Conservation (phyloP, 2,329 filamentous ascomycete genomes). For the Penicillium psychrosexuale region DNA sequence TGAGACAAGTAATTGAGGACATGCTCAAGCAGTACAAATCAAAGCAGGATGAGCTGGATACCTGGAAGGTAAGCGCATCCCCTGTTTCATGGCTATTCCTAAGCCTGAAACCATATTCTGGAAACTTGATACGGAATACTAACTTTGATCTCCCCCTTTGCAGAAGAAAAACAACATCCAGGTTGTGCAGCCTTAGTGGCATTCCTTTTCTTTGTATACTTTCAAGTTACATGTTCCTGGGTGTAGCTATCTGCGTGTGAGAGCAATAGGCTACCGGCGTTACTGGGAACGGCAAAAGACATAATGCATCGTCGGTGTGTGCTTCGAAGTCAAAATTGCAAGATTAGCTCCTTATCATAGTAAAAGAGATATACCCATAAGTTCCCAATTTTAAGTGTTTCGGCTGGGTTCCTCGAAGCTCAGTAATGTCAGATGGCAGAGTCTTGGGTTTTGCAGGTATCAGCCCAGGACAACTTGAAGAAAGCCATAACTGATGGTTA, state of each 20-base stretch:
- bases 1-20: slow-evolving; percentile 92
- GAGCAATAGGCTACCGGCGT: slow-evolving; percentile 18
- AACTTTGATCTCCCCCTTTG: slow-evolving; percentile 9
- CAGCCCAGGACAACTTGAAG: not conserved
- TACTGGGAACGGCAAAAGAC: slow-evolving; percentile 19
- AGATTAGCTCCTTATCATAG: not conserved
- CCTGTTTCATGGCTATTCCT: not conserved
- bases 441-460: not conserved
- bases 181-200: slow-evolving; percentile 44
- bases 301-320: slow-evolving; percentile 20
- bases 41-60: slow-evolving; percentile 93
- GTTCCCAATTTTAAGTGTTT: not conserved
- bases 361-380: slow-evolving; percentile 2
- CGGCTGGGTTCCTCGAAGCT: not conserved
- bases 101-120: not conserved
- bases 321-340: slow-evolving; percentile 6
- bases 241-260: slow-evolving; percentile 1
- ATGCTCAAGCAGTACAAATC: slow-evolving; percentile 93
- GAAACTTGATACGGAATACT: not conserved
- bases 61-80: slow-evolving; percentile 78
- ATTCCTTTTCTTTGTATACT: slow-evolving; percentile 4
- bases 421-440: not conserved
- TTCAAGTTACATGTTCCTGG: slow-evolving; percentile 10
- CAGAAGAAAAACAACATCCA: slow-evolving; percentile 52
- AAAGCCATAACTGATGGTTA: too few relatives aligned